Evolutionary conservation across 1,284 basidiomycete species (phyloP), one percentile per base, ranked within the genome.

Genomic region (Macrocystidia cucumis): DNA sequence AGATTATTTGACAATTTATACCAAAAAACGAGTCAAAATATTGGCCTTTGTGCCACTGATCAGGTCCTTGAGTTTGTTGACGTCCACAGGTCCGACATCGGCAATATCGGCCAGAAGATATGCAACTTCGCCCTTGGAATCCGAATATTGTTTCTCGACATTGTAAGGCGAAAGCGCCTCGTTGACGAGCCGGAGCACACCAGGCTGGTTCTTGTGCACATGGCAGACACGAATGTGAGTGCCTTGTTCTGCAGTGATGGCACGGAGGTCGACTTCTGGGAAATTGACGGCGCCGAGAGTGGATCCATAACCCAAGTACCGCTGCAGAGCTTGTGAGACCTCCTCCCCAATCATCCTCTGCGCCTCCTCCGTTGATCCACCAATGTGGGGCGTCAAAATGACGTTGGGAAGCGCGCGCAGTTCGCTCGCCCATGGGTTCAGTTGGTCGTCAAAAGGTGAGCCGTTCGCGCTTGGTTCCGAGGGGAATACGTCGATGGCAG

Each of bases 131-230:
- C 91, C 91, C 65, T 91, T 91, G 37, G 89, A 92, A 57, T 98
- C 93, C 12, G 95, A 92, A 63, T 86, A 96, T 63, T 98, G 96
- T 70, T 98, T 98, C 66, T 97, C 93, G 55, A 99, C 95, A 62
- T 99, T 98, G 74, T 95, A 92, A 31, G 87, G 80, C 38, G 87
- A 89, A 32, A 98, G 67, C 19, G 78, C 78, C 50, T 95, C 88
- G 73, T 99, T 99, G 69, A 99, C 88, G 51, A 84, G 80, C 51
- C 83, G 84, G 54, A 99, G 80, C 34, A 98, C 93, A 74, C 95
- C 95, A 29, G 96, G 96, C 63, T 95, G 87, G 67, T 98, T 98
- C 60, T 76, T 79, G 72, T 99, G 95, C 34, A 98, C 89, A 63
- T 98, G 83, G 65, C 96, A 98, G 30, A 99, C 69, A 45, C 95